Base-by-base conservation (phyloP, 176 grass and related monocot genomes). In the Metroxylon sagu region DNA sequence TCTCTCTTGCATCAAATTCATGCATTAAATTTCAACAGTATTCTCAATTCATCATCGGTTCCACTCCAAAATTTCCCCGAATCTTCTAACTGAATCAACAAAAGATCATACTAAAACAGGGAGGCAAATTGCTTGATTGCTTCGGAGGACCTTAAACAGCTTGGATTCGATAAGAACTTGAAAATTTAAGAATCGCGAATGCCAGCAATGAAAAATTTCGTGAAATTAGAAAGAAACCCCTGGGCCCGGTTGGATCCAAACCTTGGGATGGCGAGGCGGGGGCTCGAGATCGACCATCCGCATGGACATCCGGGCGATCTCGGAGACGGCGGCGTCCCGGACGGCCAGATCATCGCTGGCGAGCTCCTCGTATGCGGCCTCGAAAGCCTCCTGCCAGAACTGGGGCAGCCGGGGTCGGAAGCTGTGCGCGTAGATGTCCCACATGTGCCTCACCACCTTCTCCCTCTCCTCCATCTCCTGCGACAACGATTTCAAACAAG, bases 381-480 rank as follows among this genome's bases (percentile, higher is more conserved):
- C 83, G 15, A 96, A 96, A 29, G 83, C 86, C 61, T 87, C 75
- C 76, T 90, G 92, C 84, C 84, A 88, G 71, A 97, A 91, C 16
- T 52, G 52, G 3, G 83, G 81, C 71, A 91, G 79, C 53, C 74
- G 72, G 61, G 72, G 74, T 4, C 80, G 60, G 63, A 82, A 71
- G 2, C 61, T 88, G 71, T 76, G 81, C 1, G 82, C 72, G 67
- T 97, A 97, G 29, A 84, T 51, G 51, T 91, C 92, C 87, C 87
- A 97, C 87, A 97, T 97, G 61, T 65, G 59, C 53, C 74, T 76
- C 50, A 85, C 81, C 62, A 88, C 62, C 52, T 88, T 96, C 59
- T 87, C 83, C 69, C 87, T 91, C 70, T 97, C 78, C 87, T 91
- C 87, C 81, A 97, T 85, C 52, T 88, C 92, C 87, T 91, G 59